Conservation (phyloP, 176 grass and related monocot species). For the Ampelocalamus luodianensis region DNA sequence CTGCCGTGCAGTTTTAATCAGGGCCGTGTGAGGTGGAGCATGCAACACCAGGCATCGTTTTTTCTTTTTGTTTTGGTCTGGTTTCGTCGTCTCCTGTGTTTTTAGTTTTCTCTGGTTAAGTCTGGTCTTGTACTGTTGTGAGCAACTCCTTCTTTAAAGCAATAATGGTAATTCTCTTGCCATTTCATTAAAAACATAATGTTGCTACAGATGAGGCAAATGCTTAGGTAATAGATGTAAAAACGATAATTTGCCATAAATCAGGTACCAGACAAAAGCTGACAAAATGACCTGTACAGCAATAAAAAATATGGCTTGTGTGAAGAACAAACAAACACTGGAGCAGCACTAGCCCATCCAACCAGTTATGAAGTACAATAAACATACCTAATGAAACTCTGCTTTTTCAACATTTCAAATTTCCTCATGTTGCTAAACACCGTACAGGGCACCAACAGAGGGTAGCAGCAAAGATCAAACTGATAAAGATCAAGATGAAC, state of each 20-base stretch:
- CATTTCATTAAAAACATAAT: no score
- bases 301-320: slow-evolving; percentile 14
- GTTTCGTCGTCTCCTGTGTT: no score
- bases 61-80: no score
- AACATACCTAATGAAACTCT: slow-evolving; percentile 12
- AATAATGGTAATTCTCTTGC: no score
- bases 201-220: background rate
- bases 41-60: no score
- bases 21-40: no score
- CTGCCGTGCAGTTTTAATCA: no score
- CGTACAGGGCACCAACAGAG: background rate
- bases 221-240: background rate
- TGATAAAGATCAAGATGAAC: slow-evolving; percentile 24
- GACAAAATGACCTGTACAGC: background rate
- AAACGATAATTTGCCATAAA: background rate
- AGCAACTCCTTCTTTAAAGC: no score
- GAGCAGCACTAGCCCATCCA: slow-evolving; percentile 14
- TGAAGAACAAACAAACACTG: background rate
- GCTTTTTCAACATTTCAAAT: background rate
- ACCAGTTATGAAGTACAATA: slow-evolving; percentile 8
- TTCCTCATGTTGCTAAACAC: slow-evolving; percentile 17
- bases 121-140: no score
- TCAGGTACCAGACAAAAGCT: background rate
- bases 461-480: background rate
- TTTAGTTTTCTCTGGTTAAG: no score